Percentiles rank a stretch among this genome's conserved stretches.
These are phyloP conservation scores for Xylariaceae sp. DNA, from an alignment of 2,329 filamentous ascomycete genomes.

Conservation along the genomic window DNA sequence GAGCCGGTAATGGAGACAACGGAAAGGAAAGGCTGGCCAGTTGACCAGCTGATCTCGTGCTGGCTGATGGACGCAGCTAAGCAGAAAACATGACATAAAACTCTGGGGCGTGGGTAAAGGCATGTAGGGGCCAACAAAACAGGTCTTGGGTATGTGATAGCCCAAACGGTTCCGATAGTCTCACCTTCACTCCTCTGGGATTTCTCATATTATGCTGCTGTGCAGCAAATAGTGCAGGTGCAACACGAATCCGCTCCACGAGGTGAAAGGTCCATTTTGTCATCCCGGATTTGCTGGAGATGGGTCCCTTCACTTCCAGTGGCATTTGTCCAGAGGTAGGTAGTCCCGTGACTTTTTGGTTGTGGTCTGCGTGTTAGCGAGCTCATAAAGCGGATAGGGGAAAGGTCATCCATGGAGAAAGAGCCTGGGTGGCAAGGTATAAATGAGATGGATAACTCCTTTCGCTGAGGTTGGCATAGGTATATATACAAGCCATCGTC, in stretches of 20 bases:
- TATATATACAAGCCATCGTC: conserved; percentile 45
- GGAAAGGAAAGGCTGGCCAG: too few species aligned
- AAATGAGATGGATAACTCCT: conserved; percentile 30
- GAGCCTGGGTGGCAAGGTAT: conserved; percentile 20
- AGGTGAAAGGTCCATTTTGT: conserved; percentile 3
- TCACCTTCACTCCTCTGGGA: not conserved
- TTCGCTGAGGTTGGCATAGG: conserved; percentile 39
- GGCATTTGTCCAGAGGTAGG: not conserved
- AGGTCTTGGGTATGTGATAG: not conserved
- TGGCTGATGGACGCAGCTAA: too few species aligned
- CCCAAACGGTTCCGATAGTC: not conserved
- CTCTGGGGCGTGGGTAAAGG: too few species aligned
- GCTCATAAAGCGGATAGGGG: conserved; percentile 2
- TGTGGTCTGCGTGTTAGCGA: conserved; percentile 18
- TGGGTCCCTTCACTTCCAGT: not conserved
- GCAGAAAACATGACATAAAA: too few species aligned
- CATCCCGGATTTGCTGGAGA: conserved; percentile 1
- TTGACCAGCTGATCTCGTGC: too few species aligned
- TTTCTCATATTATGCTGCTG: not conserved
- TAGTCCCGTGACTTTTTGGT: conserved; percentile 9
- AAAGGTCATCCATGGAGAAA: conserved; percentile 21
- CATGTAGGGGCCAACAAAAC: not conserved
- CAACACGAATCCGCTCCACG: not conserved
- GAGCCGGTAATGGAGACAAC: too few species aligned
- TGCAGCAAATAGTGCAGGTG: not conserved